phyloP scores from a whole-genome alignment of 192 early-diverging fungal species.

The Podochytrium sp. region DNA sequence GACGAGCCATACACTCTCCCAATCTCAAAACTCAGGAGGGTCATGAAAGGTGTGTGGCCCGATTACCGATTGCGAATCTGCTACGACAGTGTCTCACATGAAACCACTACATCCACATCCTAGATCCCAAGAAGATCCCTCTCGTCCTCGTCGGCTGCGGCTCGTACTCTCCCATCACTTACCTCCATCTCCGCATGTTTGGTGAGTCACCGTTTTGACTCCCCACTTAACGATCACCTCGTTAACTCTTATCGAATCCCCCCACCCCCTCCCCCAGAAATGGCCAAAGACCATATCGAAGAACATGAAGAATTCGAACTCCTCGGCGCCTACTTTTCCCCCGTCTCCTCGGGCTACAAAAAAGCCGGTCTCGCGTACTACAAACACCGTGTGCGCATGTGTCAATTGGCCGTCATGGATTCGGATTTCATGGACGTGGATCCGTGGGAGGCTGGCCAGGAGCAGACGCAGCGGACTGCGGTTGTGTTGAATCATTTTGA shows the following conservation, averaged over 20 bases:
- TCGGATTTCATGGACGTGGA: conserved; percentile 94
- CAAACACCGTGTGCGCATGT: conserved; percentile 91
- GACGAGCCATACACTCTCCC: conserved; percentile 3
- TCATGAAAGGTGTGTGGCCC: conserved; percentile 1
- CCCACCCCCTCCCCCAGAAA: conserved; percentile 59
- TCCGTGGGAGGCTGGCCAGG: conserved; percentile 86
- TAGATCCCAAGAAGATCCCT: conserved; percentile 63
- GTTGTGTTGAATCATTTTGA: conserved; percentile 96
- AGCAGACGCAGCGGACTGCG: conserved; percentile 81
- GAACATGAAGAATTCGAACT: conserved; percentile 80
- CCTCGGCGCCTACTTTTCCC: conserved; percentile 95
- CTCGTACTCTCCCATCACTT: conserved; percentile 96
- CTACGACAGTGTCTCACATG: not conserved
- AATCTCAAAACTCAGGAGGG: not conserved
- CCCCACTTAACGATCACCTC: not conserved
- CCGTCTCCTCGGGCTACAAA: conserved; percentile 91
- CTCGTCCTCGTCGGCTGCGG: conserved; percentile 95
- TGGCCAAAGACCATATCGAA: conserved; percentile 88
- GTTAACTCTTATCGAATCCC: not conserved
- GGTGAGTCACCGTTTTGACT: conserved; percentile 53
- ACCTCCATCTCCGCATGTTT: conserved; percentile 98
- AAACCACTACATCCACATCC: not conserved
- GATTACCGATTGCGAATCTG: not conserved
- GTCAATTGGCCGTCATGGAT: conserved; percentile 71
- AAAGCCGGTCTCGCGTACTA: conserved; percentile 90